Evolutionary conservation across 768 basidiomycete species (phyloP).

Genomic region (Termitomyces sp.): DNA sequence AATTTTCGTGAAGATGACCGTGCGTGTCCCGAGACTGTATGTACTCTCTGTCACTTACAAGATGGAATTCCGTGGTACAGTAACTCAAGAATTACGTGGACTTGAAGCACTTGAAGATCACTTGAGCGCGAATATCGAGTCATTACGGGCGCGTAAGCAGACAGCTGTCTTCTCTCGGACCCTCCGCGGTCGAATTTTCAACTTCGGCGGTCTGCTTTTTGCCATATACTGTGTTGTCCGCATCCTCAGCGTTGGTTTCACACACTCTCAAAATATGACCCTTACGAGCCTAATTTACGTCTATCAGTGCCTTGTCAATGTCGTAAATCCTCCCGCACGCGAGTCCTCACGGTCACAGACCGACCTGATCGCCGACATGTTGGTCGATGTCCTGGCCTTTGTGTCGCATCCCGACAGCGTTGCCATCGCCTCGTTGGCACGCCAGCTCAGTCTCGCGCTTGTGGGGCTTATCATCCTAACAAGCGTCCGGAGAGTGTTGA

Average conservation of each 20-base stretch:
- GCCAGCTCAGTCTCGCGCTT: conserved; percentile 57
- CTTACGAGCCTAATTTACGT: not conserved
- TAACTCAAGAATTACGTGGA: conserved; percentile 54
- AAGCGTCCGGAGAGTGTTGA: conserved; percentile 65
- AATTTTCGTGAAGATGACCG: conserved; percentile 43
- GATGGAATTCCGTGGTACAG: conserved; percentile 17
- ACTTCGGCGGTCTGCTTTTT: conserved; percentile 45
- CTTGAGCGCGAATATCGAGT: conserved; percentile 53
- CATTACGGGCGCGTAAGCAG: conserved; percentile 43
- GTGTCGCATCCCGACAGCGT: conserved; percentile 22
- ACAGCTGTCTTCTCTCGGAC: conserved; percentile 47
- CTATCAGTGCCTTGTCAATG: conserved; percentile 44
- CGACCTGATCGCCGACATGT: conserved; percentile 31
- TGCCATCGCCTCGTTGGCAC: conserved; percentile 34
- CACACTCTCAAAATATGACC: not conserved
- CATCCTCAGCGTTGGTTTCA: conserved; percentile 48
- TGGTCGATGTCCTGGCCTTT: conserved; percentile 29
- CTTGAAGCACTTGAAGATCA: conserved; percentile 64
- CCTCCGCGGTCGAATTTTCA: conserved; percentile 45
- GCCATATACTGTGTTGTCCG: conserved; percentile 65
- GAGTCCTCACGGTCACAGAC: conserved; percentile 20
- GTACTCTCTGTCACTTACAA: not conserved
- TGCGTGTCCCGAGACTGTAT: conserved; percentile 17
- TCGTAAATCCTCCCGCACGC: conserved; percentile 33
- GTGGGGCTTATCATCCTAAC: conserved; percentile 75